phyloP scores from a whole-genome alignment of 306 rosid genomes.

The Acacia melanoxylon region DNA sequence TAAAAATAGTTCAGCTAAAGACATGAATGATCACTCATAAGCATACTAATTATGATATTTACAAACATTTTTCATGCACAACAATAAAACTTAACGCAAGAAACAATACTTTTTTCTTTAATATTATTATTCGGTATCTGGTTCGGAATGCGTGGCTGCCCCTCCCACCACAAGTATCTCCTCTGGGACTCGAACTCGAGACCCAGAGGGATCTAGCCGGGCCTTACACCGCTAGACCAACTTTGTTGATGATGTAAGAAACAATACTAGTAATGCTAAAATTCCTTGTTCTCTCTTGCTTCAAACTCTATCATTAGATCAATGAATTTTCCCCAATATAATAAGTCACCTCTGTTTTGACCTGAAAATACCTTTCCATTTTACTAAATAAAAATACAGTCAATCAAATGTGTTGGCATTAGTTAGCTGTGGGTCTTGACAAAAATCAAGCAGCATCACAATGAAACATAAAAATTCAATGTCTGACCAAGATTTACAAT shows the following conservation, averaged over 20 bases:
- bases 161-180: too few relatives aligned
- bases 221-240: too few relatives aligned
- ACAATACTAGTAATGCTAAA: background rate
- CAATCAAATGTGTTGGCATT: slow-evolving; percentile 17
- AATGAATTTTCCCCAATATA: background rate
- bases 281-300: background rate
- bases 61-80: background rate
- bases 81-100: background rate
- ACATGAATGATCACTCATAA: slow-evolving; percentile 20
- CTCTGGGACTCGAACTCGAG: too few relatives aligned
- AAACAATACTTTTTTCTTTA: background rate
- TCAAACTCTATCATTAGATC: background rate
- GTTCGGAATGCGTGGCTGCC: too few relatives aligned
- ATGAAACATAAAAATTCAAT: slow-evolving; percentile 5
- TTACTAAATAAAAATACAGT: slow-evolving; percentile 14
- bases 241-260: background rate
- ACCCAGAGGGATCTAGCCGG: too few relatives aligned
- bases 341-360: background rate
- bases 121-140: too few relatives aligned
- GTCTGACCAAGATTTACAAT: slow-evolving; percentile 20
- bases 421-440: background rate
- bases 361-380: slow-evolving; percentile 10
- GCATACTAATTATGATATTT: slow-evolving; percentile 7
- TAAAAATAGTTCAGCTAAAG: slow-evolving; percentile 21
- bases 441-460: background rate